Conservation (phyloP, 192 early-diverging fungal species). For the Gigaspora rosea region DNA sequence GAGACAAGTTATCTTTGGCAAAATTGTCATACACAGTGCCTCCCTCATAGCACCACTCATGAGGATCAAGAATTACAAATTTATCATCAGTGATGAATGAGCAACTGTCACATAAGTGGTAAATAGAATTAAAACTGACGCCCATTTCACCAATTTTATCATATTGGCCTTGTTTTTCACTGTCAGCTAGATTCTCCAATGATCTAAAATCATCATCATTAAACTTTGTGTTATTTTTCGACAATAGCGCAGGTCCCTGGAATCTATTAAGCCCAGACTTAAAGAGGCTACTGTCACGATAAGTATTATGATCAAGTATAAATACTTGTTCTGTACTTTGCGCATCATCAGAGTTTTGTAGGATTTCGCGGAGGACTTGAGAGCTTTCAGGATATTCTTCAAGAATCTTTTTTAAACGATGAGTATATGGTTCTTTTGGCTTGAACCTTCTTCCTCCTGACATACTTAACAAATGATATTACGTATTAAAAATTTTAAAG, state of each 20-base stretch:
- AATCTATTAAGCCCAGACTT: not conserved
- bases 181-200: conserved; percentile 28
- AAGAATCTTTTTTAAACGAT: conserved; percentile 38
- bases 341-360: conserved; percentile 43
- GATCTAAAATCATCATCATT: conserved; percentile 27
- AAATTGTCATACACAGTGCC: conserved; percentile 31
- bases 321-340: not conserved
- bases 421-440: conserved; percentile 36
- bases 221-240: conserved; percentile 33
- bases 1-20: not conserved
- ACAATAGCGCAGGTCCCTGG: conserved; percentile 35
- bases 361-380: conserved; percentile 45
- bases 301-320: conserved; percentile 11
- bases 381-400: conserved; percentile 50
- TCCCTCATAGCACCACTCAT: conserved; percentile 33
- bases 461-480: too few relatives aligned
- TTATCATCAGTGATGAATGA: conserved; percentile 39
- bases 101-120: conserved; percentile 43
- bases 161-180: conserved; percentile 31
- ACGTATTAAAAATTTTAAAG: too few relatives aligned
- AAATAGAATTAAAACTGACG: conserved; percentile 31
- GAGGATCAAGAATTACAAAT: conserved; percentile 43
- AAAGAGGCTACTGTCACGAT: not conserved
- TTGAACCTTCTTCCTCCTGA: not conserved
- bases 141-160: conserved; percentile 12